Conservation (phyloP, 495 filamentous ascomycete species). For the Aeminium ludgeri region DNA sequence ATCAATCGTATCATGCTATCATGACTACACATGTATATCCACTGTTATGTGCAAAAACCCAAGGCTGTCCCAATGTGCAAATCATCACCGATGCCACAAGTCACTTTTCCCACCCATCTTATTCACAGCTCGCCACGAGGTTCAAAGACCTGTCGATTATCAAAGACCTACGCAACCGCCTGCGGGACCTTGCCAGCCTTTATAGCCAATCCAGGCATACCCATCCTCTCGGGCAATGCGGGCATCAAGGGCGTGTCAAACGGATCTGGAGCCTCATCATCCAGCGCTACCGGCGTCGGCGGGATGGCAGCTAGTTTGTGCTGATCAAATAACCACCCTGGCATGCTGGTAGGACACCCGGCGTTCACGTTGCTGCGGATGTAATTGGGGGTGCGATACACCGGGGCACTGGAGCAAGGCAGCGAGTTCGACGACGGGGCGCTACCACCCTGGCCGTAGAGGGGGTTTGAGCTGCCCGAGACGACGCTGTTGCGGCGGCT, state of each 20-base stretch:
- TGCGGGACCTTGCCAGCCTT: too few relatives aligned
- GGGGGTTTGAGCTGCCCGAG: neutral
- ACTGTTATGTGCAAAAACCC: too few relatives aligned
- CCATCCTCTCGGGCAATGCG: too few relatives aligned
- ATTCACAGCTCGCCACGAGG: too few relatives aligned
- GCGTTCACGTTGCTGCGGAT: slow-evolving; percentile 11
- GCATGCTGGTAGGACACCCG: slow-evolving; percentile 9
- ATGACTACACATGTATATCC: too few relatives aligned
- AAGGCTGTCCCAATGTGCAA: too few relatives aligned
- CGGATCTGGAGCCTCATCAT: slow-evolving; percentile 10
- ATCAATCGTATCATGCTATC: too few relatives aligned
- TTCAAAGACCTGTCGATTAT: too few relatives aligned
- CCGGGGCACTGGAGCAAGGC: slow-evolving; percentile 4
- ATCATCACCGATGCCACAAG: too few relatives aligned
- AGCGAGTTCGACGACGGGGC: slow-evolving; percentile 1
- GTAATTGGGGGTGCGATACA: slow-evolving; percentile 13
- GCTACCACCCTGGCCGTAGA: neutral
- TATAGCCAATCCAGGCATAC: too few relatives aligned
- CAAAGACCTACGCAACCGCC: too few relatives aligned
- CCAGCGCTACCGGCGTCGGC: slow-evolving; percentile 9
- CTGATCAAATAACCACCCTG: neutral
- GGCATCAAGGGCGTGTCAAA: slow-evolving; percentile 11
- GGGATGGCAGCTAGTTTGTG: slow-evolving; percentile 10
- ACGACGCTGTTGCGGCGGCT: slow-evolving; percentile 6
- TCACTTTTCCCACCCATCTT: too few relatives aligned